Conservation (phyloP, 2,329 filamentous ascomycete species). For the Colletotrichum cordylinicola region DNA sequence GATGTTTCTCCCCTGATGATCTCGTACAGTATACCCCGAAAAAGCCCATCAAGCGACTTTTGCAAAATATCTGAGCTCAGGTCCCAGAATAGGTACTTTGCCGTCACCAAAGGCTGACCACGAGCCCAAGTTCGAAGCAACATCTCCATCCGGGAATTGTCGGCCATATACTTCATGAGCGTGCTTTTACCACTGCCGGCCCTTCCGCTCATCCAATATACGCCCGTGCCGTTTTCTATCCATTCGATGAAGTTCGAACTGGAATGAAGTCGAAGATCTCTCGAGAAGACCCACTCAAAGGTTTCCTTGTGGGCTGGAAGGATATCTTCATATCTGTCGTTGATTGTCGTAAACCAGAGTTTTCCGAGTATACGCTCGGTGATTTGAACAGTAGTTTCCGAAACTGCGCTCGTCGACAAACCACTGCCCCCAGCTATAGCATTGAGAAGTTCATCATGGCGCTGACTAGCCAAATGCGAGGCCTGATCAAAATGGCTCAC, state of each 20-base stretch:
- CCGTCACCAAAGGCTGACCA: neutral
- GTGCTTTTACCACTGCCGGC: neutral
- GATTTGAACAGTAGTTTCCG: too few species aligned
- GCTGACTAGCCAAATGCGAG: neutral
- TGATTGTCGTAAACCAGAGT: neutral
- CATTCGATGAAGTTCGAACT: neutral
- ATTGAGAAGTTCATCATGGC: neutral
- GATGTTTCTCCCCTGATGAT: neutral
- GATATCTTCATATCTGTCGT: neutral
- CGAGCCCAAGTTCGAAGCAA: neutral
- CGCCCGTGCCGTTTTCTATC: neutral
- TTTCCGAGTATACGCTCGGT: neutral
- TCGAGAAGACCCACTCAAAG: too few species aligned
- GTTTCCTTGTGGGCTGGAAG: neutral
- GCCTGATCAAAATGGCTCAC: neutral
- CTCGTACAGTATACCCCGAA: neutral
- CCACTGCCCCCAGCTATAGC: neutral
- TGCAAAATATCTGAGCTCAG: neutral
- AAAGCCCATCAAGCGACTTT: neutral
- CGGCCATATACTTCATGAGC: neutral
- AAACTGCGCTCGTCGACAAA: accelerated
- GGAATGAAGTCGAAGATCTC: neutral
- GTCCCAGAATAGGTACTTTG: neutral
- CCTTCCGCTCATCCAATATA: neutral
- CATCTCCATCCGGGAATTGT: neutral